Conservation (phyloP, 1,139 yeast genomes). For the Wickerhamomyces sp. region DNA sequence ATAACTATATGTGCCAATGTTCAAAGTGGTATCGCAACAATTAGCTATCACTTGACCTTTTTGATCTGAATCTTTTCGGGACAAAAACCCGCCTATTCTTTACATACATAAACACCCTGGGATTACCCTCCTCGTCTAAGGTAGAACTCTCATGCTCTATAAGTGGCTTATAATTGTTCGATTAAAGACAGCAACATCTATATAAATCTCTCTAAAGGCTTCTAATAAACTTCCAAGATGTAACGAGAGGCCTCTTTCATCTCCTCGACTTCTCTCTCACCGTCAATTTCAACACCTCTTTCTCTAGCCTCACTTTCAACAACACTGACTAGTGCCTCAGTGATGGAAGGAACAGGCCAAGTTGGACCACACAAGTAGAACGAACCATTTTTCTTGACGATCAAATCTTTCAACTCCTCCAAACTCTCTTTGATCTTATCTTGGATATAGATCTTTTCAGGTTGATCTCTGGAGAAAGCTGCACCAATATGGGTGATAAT, state of each 20-base stretch:
- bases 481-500: constrained; percentile 94
- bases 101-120: too few species aligned
- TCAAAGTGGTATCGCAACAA: too few species aligned
- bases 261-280: constrained; percentile 79
- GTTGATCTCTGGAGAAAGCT: constrained; percentile 97
- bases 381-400: constrained; percentile 74
- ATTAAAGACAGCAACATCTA: too few species aligned
- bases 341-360: constrained; percentile 98
- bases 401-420: constrained; percentile 69
- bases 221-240: constrained; percentile 84
- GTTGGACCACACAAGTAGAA: constrained; percentile 98
- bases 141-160: too few species aligned
- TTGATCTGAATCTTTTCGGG: too few species aligned
- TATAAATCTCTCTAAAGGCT: too few species aligned
- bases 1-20: too few species aligned
- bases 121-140: too few species aligned
- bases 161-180: too few species aligned
- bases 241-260: constrained; percentile 92
- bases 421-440: constrained; percentile 83
- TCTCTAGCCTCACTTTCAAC: constrained; percentile 64
- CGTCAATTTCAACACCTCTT: constrained; percentile 64
- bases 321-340: constrained; percentile 84
- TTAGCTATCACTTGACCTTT: too few species aligned
- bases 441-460: constrained; percentile 90
- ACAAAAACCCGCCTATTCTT: too few species aligned